Conservation (phyloP, 805 yeast genomes). For the Metschnikowia bowlesiae region DNA sequence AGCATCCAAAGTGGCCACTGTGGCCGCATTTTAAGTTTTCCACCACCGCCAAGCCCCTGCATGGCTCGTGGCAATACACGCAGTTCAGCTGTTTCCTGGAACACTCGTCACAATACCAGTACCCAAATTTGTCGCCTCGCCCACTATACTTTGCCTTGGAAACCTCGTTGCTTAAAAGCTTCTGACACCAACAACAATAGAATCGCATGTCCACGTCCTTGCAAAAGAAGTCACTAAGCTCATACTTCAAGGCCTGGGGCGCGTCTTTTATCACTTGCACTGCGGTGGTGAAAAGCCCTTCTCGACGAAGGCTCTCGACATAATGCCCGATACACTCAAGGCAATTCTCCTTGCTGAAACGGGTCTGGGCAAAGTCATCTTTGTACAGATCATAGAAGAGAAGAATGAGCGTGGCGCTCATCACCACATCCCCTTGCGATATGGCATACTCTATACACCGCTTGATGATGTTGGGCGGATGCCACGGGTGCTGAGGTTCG, state of each 20-base stretch:
- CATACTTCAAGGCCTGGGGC: constrained; percentile 25
- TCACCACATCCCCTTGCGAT: constrained; percentile 59
- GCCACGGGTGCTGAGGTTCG: constrained; percentile 47
- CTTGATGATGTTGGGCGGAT: constrained; percentile 44
- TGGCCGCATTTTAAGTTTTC: constrained; percentile 73
- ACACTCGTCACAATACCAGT: constrained; percentile 84
- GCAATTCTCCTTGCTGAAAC: constrained; percentile 26
- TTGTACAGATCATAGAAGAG: constrained; percentile 41
- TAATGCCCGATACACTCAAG: constrained; percentile 57
- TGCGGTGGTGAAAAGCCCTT: constrained; percentile 52
- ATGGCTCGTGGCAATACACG: constrained; percentile 69
- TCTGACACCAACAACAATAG: constrained; percentile 59
- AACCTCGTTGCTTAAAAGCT: constrained; percentile 55
- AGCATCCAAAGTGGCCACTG: constrained; percentile 77
- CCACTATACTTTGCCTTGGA: constrained; percentile 37
- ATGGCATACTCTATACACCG: constrained; percentile 53
- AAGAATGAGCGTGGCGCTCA: constrained; percentile 54
- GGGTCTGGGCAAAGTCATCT: constrained; percentile 6
- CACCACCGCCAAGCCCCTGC: constrained; percentile 64
- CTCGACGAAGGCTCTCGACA: constrained; percentile 48
- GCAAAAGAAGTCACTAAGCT: constrained; percentile 30
- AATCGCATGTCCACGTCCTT: constrained; percentile 38
- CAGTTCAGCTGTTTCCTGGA: constrained; percentile 60
- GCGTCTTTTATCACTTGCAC: constrained; percentile 49
- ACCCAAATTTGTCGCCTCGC: constrained; percentile 46